These are phyloP conservation scores for Phytomonas sp. DNA, from an alignment of 208 protist species.

Conservation along the genomic window DNA sequence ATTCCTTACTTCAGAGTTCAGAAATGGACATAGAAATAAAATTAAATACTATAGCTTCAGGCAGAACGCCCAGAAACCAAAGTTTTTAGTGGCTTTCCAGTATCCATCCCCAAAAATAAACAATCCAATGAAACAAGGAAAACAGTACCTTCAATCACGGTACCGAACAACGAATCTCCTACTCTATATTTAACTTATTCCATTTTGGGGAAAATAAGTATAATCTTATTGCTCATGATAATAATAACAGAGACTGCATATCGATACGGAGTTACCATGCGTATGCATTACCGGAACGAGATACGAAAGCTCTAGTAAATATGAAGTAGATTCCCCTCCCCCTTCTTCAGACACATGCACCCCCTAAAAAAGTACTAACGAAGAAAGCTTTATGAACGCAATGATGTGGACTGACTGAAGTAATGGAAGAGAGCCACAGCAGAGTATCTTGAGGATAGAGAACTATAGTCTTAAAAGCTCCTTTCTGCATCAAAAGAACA, in stretches of 20 bases:
- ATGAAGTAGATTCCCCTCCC: background rate
- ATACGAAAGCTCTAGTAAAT: background rate
- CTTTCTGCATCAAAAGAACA: background rate
- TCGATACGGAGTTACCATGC: background rate
- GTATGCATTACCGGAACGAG: background rate
- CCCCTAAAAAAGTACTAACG: background rate
- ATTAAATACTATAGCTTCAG: background rate
- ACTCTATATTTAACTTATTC: background rate
- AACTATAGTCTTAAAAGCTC: background rate
- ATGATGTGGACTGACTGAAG: background rate
- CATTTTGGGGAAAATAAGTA: background rate
- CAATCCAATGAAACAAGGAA: background rate
- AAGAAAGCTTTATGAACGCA: background rate
- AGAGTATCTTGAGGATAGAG: background rate
- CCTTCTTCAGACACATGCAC: too few relatives aligned
- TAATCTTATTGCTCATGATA: background rate
- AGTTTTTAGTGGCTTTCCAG: background rate
- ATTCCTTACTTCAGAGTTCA: background rate
- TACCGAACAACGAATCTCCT: background rate
- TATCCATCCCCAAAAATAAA: background rate
- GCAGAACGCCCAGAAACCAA: background rate
- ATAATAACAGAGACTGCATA: background rate
- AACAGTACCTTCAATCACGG: background rate
- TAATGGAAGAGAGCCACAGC: background rate
- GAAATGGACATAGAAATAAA: background rate